These are phyloP conservation scores for Urostyla sp. DNA, from an alignment of 73 alveolate species.

Conservation along the genomic window DNA sequence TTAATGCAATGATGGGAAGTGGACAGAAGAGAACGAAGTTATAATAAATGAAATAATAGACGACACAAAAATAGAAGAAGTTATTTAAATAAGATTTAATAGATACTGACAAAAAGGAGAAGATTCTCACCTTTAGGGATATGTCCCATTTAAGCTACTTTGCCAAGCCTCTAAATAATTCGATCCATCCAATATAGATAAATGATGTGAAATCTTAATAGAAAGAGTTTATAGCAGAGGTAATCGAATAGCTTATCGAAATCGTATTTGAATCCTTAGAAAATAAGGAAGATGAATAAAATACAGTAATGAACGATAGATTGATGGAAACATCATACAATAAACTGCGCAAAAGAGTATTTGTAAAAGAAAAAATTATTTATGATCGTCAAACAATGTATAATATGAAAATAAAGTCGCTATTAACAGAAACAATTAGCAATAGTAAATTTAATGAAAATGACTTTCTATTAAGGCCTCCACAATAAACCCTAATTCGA, in stretches of 20 bases:
- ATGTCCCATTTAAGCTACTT: constrained; percentile 34
- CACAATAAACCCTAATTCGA: too few species aligned
- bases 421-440: neutral
- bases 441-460: neutral
- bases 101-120: constrained; percentile 3
- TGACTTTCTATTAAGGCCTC: constrained; percentile 21
- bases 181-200: neutral
- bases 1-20: too few species aligned
- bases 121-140: constrained; percentile 28
- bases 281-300: neutral
- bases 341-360: constrained; percentile 2
- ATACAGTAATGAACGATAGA: neutral
- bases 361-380: constrained; percentile 13
- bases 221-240: neutral
- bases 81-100: neutral
- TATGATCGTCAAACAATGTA: neutral
- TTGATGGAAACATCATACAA: neutral
- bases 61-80: neutral
- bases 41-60: neutral
- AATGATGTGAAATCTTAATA: neutral
- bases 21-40: constrained; percentile 1
- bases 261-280: neutral
- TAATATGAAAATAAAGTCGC: neutral
- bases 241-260: neutral
- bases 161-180: neutral